phyloP scores from a whole-genome alignment of 176 grass and related monocot genomes.

The Alloteropsis semialata region DNA sequence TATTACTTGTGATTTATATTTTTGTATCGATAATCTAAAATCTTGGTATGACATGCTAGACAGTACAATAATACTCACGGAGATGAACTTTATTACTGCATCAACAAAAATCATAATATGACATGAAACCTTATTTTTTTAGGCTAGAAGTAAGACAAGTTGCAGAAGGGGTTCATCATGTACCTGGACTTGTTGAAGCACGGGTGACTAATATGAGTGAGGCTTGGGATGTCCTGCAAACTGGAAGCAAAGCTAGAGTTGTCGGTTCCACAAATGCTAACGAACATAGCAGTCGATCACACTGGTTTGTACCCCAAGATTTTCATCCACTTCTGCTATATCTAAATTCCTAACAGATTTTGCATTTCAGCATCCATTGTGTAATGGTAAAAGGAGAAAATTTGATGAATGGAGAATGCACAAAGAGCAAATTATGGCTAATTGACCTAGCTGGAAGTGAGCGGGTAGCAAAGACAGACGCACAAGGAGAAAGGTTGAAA shows the following conservation, averaged over 20 bases:
- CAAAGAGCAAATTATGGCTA: conserved; percentile 85
- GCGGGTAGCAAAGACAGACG: conserved; percentile 86
- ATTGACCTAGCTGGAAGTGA: conserved; percentile 96
- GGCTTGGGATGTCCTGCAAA: conserved; percentile 90
- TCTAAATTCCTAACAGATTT: background rate
- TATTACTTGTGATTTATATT: background rate
- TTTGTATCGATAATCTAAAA: background rate
- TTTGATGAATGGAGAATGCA: conserved; percentile 73
- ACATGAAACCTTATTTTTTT: background rate
- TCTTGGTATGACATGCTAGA: background rate
- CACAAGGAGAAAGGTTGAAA: conserved; percentile 95
- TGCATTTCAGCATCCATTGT: conserved; percentile 77
- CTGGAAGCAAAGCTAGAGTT: conserved; percentile 84
- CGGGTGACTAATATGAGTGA: conserved; percentile 66
- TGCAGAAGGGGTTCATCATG: conserved; percentile 90
- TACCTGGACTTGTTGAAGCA: conserved; percentile 91
- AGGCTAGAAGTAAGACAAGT: conserved; percentile 91
- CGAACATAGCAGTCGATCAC: conserved; percentile 94
- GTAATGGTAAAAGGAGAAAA: conserved; percentile 97
- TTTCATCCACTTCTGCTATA: background rate
- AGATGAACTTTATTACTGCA: background rate
- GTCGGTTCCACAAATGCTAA: conserved; percentile 94
- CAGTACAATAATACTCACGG: conserved; percentile 31
- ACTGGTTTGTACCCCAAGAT: conserved; percentile 40
- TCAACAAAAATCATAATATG: background rate